These are phyloP conservation scores for Claviceps cyperi DNA, from an alignment of 2,329 filamentous ascomycete species.

Conservation along the genomic window DNA sequence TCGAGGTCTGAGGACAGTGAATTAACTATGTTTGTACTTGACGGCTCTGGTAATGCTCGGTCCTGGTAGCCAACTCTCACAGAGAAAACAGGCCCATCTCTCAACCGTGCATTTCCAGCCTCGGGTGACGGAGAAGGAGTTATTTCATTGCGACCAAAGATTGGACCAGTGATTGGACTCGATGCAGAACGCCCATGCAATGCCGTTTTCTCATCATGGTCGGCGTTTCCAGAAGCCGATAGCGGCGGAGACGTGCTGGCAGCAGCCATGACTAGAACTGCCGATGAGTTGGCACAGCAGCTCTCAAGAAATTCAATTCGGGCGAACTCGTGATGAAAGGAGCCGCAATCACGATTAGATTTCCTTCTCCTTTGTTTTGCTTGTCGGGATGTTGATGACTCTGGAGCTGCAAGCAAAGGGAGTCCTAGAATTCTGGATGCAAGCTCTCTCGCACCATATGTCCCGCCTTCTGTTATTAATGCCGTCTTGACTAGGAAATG, in stretches of 20 bases:
- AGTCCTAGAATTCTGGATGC: not conserved
- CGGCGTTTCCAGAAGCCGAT: conserved; percentile 14
- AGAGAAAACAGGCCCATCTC: conserved; percentile 39
- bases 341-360: not conserved
- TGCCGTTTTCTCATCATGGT: conserved; percentile 8
- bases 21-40: conserved; percentile 30
- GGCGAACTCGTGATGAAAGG: not conserved
- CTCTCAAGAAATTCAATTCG: not conserved
- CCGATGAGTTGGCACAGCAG: not conserved
- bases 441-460: not conserved
- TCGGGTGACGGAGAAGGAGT: conserved; percentile 15
- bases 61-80: conserved; percentile 39
- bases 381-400: not conserved
- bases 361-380: not conserved
- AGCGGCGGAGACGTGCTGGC: conserved; percentile 21
- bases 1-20: conserved; percentile 2
- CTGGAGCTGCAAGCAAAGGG: not conserved
- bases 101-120: conserved; percentile 25
- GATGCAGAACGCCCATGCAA: conserved; percentile 2
- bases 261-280: conserved; percentile 19
- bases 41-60: conserved; percentile 37
- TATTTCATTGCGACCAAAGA: conserved; percentile 21
- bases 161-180: conserved; percentile 10
- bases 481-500: not conserved
- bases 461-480: not conserved